Evolutionary conservation across 1,139 yeast species (phyloP), one percentile per base, ranked within the genome.

Genomic region (Scheffersomyces insectosa): DNA sequence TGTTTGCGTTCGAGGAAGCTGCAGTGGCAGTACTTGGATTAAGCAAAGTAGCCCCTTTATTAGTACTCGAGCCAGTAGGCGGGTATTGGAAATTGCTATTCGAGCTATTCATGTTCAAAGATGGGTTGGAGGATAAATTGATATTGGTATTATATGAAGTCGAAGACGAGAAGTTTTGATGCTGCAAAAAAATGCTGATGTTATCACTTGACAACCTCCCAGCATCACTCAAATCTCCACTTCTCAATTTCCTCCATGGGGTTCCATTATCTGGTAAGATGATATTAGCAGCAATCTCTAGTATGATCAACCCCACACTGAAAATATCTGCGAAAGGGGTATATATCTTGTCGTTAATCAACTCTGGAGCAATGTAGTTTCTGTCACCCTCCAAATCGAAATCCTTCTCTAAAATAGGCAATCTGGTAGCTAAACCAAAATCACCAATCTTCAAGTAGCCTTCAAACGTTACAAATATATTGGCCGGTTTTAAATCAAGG

Each of bases 291-390:
- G 99, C 99, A 54, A 90, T 87, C 64, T 93, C 99, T 40, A 93
- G 84, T 71, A 93, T 85, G 52, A 93, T 88, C 47, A 95, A 72
- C 0, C 99, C 99, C 38, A 91, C 77, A 28, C 97, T 88, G 65
- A 93, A 93, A 10, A 93, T 83, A 63, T 93, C 99, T 0, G 99
- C 98, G 47, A 93, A 91, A 52, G 88, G 90, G 40, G 90, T 91
- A 59, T 93, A 93, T 42, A 80, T 77, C 57, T 89, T 90, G 44
- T 80, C 83, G 35, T 91, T 82, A 44, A 93, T 83, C 32, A 93
- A 83, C 63, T 93, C 99, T 1, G 99, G 99, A 0, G 99, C 99
- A 66, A 93, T 93, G 65, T 93, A 93, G 63, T 93, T 97, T 39
- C 99, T 76, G 62, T 95, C 99, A 29, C 99, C 99, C 66, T 95